These are phyloP conservation scores for Wilcoxina mikolae DNA, from an alignment of 495 filamentous ascomycete genomes.

Conservation along the genomic window DNA sequence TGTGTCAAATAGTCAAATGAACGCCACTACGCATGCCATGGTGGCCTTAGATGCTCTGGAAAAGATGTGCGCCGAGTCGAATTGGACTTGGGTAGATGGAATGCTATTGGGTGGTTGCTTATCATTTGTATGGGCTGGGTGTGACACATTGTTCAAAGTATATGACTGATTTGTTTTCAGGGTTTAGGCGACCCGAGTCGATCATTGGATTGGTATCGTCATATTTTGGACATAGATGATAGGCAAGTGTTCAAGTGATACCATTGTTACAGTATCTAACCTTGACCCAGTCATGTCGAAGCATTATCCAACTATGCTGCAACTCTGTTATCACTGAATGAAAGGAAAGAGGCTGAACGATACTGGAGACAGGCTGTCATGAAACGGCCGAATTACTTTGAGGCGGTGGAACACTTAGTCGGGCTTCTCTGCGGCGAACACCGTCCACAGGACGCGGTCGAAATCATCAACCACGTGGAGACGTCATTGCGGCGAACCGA, in stretches of 20 bases:
- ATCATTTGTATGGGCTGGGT: conserved; percentile 51
- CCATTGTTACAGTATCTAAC: conserved; percentile 22
- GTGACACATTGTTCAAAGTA: background rate
- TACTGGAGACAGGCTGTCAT: conserved; percentile 77
- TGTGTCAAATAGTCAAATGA: background rate
- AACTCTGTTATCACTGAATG: conserved; percentile 67
- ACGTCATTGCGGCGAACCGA: conserved; percentile 44
- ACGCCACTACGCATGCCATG: conserved; percentile 36
- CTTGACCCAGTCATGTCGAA: conserved; percentile 83
- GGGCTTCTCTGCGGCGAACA: conserved; percentile 72
- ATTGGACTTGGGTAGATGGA: conserved; percentile 89
- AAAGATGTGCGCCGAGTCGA: conserved; percentile 68
- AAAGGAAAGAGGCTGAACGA: conserved; percentile 67
- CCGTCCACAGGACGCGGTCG: conserved; percentile 70
- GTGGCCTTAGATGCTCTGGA: conserved; percentile 66
- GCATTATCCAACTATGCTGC: conserved; percentile 89
- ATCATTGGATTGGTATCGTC: conserved; percentile 75
- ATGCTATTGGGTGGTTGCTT: conserved; percentile 88
- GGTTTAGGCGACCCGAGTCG: conserved; percentile 70
- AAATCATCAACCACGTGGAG: conserved; percentile 83
- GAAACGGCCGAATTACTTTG: conserved; percentile 76
- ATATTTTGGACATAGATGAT: conserved; percentile 66
- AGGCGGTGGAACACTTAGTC: conserved; percentile 91
- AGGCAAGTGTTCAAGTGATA: conserved; percentile 40
- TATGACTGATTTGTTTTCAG: conserved; percentile 13